Conservation (phyloP, 345 rosid genomes). For the Salix arbutifolia region DNA sequence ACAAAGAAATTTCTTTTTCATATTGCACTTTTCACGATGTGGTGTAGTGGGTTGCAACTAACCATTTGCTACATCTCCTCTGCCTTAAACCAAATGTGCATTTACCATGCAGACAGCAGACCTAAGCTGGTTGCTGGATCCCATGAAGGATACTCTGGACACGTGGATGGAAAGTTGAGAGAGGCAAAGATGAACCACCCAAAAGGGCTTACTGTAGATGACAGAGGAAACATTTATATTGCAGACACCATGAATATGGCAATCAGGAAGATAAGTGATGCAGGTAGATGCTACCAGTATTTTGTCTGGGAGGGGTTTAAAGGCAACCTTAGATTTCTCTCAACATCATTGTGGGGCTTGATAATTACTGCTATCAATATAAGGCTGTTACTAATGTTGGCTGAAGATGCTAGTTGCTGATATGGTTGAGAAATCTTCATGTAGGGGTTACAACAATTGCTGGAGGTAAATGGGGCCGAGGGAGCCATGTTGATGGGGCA, state of each 20-base stretch:
- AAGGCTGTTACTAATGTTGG: neutral
- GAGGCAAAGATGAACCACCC: conserved; percentile 93
- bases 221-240: conserved; percentile 82
- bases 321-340: neutral
- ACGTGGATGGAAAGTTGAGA: conserved; percentile 78
- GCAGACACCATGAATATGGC: conserved; percentile 90
- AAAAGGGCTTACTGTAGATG: conserved; percentile 83
- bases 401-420: conserved; percentile 9
- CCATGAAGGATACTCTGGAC: conserved; percentile 74
- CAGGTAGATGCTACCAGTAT: conserved; percentile 39
- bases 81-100: neutral
- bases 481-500: conserved; percentile 93
- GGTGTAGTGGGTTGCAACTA: too few relatives aligned
- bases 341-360: neutral
- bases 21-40: neutral
- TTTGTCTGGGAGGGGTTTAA: neutral
- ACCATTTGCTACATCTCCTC: neutral
- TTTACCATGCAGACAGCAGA: conserved; percentile 51
- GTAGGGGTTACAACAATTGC: conserved; percentile 97
- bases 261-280: conserved; percentile 82
- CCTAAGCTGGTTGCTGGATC: conserved; percentile 92
- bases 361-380: neutral
- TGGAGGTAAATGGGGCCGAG: conserved; percentile 76
- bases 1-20: neutral
- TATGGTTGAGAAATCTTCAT: conserved; percentile 15